These are phyloP conservation scores for Candida fluviatilis DNA, from an alignment of 805 yeast species.

Conservation along the genomic window DNA sequence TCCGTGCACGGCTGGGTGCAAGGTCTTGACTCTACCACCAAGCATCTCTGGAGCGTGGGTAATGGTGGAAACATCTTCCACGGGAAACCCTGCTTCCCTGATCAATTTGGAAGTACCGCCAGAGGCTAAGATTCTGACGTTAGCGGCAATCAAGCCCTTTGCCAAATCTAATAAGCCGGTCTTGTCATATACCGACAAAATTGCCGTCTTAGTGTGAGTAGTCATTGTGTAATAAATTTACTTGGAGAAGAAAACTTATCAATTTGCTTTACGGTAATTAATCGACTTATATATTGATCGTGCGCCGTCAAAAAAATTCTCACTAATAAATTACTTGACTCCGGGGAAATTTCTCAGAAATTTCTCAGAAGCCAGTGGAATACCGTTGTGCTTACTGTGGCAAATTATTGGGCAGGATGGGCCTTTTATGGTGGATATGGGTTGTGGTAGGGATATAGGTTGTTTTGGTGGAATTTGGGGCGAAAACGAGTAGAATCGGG, in stretches of 20 bases:
- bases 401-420: too few relatives aligned
- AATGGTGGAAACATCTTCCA: constrained; percentile 89
- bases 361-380: too few relatives aligned
- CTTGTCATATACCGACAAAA: constrained; percentile 94
- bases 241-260: neutral
- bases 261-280: neutral
- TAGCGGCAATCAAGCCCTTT: constrained; percentile 84
- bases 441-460: too few relatives aligned
- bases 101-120: constrained; percentile 96
- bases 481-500: too few relatives aligned
- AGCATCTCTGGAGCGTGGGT: constrained; percentile 99
- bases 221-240: constrained; percentile 15
- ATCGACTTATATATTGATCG: too few relatives aligned
- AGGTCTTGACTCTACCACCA: constrained; percentile 96
- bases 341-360: neutral
- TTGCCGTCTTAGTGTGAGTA: constrained; percentile 73
- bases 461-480: too few relatives aligned
- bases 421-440: too few relatives aligned
- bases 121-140: constrained; percentile 90
- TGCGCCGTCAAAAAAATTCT: neutral
- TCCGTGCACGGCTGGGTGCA: constrained; percentile 98
- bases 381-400: too few relatives aligned
- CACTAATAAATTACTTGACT: constrained; percentile 1
- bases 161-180: constrained; percentile 95
- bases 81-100: constrained; percentile 97